These are phyloP conservation scores for Hortiboletus campestris DNA, from an alignment of 768 basidiomycete species.

Conservation along the genomic window DNA sequence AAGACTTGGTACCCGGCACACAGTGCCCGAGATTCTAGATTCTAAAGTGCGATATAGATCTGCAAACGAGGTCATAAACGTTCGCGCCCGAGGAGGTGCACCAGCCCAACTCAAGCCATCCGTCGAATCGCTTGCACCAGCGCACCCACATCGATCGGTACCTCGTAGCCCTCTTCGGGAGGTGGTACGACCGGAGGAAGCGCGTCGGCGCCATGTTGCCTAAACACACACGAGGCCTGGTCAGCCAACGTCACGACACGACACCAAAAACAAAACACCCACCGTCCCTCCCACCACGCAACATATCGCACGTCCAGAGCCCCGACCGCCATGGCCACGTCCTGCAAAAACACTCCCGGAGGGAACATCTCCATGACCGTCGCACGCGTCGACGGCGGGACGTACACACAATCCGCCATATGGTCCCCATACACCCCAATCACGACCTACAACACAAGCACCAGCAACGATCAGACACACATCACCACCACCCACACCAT, in stretches of 20 bases:
- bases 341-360: slow-evolving; percentile 58
- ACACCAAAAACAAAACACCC: slow-evolving; percentile 8
- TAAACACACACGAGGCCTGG: slow-evolving; percentile 10
- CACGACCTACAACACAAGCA: slow-evolving; percentile 43
- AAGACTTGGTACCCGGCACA: too few relatives aligned
- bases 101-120: neutral
- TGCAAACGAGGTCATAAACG: too few relatives aligned
- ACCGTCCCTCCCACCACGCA: slow-evolving; percentile 52
- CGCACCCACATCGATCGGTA: neutral
- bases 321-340: slow-evolving; percentile 56
- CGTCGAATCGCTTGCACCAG: neutral
- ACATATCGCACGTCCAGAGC: slow-evolving; percentile 56
- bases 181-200: slow-evolving; percentile 28
- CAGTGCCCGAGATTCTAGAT: too few relatives aligned
- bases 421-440: slow-evolving; percentile 59
- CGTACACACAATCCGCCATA: slow-evolving; percentile 68
- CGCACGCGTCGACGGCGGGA: slow-evolving; percentile 57
- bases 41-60: too few relatives aligned
- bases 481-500: neutral
- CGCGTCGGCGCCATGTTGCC: slow-evolving; percentile 34
- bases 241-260: neutral
- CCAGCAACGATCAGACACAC: neutral
- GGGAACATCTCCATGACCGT: slow-evolving; percentile 80
- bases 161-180: neutral
- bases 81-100: too few relatives aligned